These are phyloP conservation scores for Cladosporium sp. DNA, from an alignment of 2,329 filamentous ascomycete genomes.

Conservation along the genomic window DNA sequence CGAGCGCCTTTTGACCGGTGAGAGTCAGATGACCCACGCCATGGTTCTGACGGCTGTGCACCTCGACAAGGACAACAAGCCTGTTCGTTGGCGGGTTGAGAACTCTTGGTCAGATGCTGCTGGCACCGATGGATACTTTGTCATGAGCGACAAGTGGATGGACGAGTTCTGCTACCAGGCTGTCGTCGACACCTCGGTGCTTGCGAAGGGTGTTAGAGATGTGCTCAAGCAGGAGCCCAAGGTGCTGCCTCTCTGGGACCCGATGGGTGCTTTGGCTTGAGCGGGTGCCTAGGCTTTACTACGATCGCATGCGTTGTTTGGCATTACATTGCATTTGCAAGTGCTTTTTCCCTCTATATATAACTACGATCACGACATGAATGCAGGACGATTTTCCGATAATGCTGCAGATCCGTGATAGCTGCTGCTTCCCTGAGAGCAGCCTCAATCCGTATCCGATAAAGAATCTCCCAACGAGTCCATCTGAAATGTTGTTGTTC, in stretches of 20 bases:
- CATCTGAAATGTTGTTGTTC: neutral
- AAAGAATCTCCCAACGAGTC: too few relatives aligned
- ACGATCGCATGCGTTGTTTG: neutral
- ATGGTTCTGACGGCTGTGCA: constrained; percentile 90
- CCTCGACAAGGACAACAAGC: constrained; percentile 57
- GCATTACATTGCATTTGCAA: neutral
- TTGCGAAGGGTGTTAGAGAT: constrained; percentile 58
- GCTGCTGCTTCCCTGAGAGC: too few relatives aligned
- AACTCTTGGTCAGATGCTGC: constrained; percentile 71
- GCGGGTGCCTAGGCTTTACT: neutral
- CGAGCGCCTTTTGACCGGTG: constrained; percentile 64
- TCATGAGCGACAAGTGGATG: constrained; percentile 70
- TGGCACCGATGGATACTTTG: constrained; percentile 76
- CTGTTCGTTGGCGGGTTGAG: constrained; percentile 77
- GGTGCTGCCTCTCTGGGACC: constrained; percentile 53
- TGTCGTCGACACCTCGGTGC: constrained; percentile 64
- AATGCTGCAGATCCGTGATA: too few relatives aligned
- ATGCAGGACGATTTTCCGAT: neutral
- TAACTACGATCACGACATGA: neutral
- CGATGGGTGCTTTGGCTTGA: constrained; percentile 35
- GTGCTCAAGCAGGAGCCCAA: constrained; percentile 65
- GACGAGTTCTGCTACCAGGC: constrained; percentile 74
- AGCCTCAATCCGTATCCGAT: too few relatives aligned
- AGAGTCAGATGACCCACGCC: constrained; percentile 82
- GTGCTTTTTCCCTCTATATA: neutral